A percentile compares a stretch with the other conserved stretches of the same genome.
These are phyloP conservation scores for Mycogone perniciosa DNA, from an alignment of 2,329 filamentous ascomycete genomes.

Conservation along the genomic window DNA sequence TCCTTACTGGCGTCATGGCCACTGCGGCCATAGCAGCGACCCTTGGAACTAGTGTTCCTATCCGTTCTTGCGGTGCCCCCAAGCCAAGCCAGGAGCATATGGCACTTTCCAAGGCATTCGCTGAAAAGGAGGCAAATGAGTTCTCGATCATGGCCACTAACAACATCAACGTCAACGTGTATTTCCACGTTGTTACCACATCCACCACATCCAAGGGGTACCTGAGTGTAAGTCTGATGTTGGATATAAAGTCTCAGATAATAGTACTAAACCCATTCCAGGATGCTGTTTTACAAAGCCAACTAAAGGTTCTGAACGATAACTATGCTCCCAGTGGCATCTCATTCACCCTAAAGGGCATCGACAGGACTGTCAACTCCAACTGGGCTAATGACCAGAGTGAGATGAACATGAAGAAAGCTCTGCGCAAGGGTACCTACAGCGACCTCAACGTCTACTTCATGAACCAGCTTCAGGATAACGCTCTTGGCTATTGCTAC, in stretches of 20 bases:
- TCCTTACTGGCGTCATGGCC: slow-evolving; percentile 17
- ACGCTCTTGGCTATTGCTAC: slow-evolving; percentile 41
- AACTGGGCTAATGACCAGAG: slow-evolving; percentile 34
- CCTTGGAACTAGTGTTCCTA: neutral
- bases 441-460: slow-evolving; percentile 43
- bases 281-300: neutral
- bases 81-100: slow-evolving; percentile 14
- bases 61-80: slow-evolving; percentile 15
- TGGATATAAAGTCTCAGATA: neutral
- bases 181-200: slow-evolving; percentile 33
- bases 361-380: slow-evolving; percentile 37
- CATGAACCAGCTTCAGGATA: slow-evolving; percentile 27
- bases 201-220: slow-evolving; percentile 27
- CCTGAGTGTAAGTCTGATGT: slow-evolving; percentile 22
- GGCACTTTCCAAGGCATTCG: slow-evolving; percentile 15
- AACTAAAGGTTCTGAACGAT: slow-evolving; percentile 31
- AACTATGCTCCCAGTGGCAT: slow-evolving; percentile 36
- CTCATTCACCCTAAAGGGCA: slow-evolving; percentile 36
- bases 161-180: slow-evolving; percentile 26
- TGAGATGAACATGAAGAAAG: slow-evolving; percentile 33
- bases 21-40: slow-evolving; percentile 6
- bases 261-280: neutral
- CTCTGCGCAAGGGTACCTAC: slow-evolving; percentile 38
- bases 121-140: slow-evolving; percentile 14
- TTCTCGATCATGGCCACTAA: slow-evolving; percentile 14